phyloP scores from a whole-genome alignment of 768 basidiomycete species.

The Tylopilus rubrobrunneus region DNA sequence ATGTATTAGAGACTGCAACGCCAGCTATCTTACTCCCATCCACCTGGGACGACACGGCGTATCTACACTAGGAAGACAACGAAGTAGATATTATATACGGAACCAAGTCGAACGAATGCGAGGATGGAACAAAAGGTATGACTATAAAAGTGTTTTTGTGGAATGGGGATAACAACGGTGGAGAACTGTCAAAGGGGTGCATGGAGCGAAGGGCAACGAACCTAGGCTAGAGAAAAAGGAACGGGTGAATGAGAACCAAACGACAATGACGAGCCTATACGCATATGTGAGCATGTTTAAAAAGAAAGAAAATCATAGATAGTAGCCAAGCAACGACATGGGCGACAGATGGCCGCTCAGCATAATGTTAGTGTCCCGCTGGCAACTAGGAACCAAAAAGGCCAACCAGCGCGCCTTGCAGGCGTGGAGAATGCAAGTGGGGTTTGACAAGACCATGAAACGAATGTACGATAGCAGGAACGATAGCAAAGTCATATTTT shows the following conservation, averaged over 20 bases:
- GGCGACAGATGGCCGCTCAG: slow-evolving; percentile 19
- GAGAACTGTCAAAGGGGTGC: slow-evolving; percentile 6
- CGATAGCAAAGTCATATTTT: slow-evolving; percentile 29
- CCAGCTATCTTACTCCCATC: background rate
- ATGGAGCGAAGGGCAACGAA: slow-evolving; percentile 10
- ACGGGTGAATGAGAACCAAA: slow-evolving; percentile 27
- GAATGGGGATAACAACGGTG: slow-evolving; percentile 12
- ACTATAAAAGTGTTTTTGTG: slow-evolving; percentile 17
- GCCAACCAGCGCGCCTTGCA: slow-evolving; percentile 10
- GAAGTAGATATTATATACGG: slow-evolving; percentile 32
- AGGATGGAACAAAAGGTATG: slow-evolving; percentile 12
- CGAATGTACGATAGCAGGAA: slow-evolving; percentile 23
- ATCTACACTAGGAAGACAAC: slow-evolving; percentile 28
- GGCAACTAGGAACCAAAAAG: slow-evolving; percentile 6
- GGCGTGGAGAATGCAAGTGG: slow-evolving; percentile 19
- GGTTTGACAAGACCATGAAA: slow-evolving; percentile 19
- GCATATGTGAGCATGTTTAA: slow-evolving; percentile 27
- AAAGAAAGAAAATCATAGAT: slow-evolving; percentile 24
- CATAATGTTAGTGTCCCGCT: slow-evolving; percentile 28
- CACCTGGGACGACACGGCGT: slow-evolving; percentile 4
- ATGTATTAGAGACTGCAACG: slow-evolving; percentile 31
- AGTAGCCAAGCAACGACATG: slow-evolving; percentile 23
- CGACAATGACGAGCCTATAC: slow-evolving; percentile 21
- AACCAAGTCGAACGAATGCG: slow-evolving; percentile 19
- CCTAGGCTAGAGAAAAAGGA: slow-evolving; percentile 12